These are phyloP conservation scores for Talinum fruticosum DNA, from an alignment of 148 eudicot species.

Conservation along the genomic window DNA sequence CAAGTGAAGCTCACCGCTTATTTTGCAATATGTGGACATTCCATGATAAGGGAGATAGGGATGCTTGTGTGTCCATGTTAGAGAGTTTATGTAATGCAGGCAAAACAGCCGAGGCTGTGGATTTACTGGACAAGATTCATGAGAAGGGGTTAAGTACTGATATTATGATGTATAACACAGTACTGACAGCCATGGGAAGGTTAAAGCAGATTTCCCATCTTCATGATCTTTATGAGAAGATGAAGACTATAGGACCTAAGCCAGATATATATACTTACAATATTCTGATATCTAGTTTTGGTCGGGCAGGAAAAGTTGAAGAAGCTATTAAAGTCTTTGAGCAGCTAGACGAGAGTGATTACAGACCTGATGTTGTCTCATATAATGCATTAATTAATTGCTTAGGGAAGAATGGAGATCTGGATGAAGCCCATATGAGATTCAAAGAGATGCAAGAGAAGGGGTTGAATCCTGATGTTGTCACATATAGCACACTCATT, in stretches of 20 bases:
- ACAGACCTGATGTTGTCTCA: conserved; percentile 66
- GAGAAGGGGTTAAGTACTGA: conserved; percentile 75
- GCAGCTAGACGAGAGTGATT: conserved; percentile 76
- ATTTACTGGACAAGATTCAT: conserved; percentile 63
- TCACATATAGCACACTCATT: conserved; percentile 84
- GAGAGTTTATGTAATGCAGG: conserved; percentile 77
- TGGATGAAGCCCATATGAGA: conserved; percentile 94
- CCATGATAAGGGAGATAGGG: conserved; percentile 81
- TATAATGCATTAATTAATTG: conserved; percentile 88
- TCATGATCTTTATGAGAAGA: conserved; percentile 65
- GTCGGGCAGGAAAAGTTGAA: conserved; percentile 70
- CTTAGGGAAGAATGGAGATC: conserved; percentile 86
- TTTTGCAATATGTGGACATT: conserved; percentile 91
- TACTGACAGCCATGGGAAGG: conserved; percentile 77
- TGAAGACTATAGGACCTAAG: conserved; percentile 71
- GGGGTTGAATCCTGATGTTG: conserved; percentile 83
- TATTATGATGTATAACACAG: conserved; percentile 73
- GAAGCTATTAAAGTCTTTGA: conserved; percentile 82
- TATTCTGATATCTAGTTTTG: conserved; percentile 79
- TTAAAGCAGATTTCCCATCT: conserved; percentile 67
- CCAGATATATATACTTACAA: conserved; percentile 84
- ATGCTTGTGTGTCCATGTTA: conserved; percentile 81
- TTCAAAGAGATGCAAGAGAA: conserved; percentile 92
- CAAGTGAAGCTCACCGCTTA: conserved; percentile 81
- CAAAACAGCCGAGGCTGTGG: conserved; percentile 71